A percentile compares a stretch with the other conserved stretches of the same genome.
Evolutionary conservation across 768 basidiomycete genomes (phyloP).

Genomic region (Russula emetica): DNA sequence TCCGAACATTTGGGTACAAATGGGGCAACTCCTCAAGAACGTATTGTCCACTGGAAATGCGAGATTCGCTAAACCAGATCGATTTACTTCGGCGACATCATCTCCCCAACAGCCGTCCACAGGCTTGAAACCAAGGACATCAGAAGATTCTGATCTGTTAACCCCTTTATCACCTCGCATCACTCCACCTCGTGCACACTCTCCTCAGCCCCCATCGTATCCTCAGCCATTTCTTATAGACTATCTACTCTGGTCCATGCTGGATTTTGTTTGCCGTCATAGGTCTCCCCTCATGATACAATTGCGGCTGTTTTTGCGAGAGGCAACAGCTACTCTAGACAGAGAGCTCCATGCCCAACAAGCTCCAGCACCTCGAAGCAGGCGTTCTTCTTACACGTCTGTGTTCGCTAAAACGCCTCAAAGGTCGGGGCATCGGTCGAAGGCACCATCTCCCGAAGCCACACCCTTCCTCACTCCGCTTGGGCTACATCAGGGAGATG

Average conservation of each 20-base stretch:
- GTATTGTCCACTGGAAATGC: conserved; percentile 58
- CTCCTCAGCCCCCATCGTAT: conserved; percentile 30
- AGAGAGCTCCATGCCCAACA: conserved; percentile 43
- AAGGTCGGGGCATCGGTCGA: conserved; percentile 38
- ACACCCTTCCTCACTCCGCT: conserved; percentile 39
- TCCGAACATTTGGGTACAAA: conserved; percentile 59
- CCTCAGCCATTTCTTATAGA: conserved; percentile 56
- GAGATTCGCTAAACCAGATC: conserved; percentile 48
- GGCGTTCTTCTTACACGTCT: conserved; percentile 43
- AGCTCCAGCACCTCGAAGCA: conserved; percentile 31
- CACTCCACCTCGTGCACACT: conserved; percentile 30
- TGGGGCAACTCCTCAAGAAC: conserved; percentile 50
- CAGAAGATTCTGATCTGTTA: conserved; percentile 21
- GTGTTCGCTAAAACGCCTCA: conserved; percentile 56
- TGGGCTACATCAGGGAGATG: conserved; percentile 23
- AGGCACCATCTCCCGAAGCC: conserved; percentile 43
- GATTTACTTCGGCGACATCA: conserved; percentile 43
- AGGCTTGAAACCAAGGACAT: conserved; percentile 9
- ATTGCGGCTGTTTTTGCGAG: conserved; percentile 60
- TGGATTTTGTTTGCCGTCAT: conserved; percentile 61
- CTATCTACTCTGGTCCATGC: conserved; percentile 66
- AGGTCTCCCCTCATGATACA: conserved; percentile 61
- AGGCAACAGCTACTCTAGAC: conserved; percentile 55
- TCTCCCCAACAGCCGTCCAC: conserved; percentile 52
- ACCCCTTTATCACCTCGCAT: conserved; percentile 31